These are phyloP conservation scores for Perilla frutescens DNA, from an alignment of 257 asterid genomes.

Conservation along the genomic window DNA sequence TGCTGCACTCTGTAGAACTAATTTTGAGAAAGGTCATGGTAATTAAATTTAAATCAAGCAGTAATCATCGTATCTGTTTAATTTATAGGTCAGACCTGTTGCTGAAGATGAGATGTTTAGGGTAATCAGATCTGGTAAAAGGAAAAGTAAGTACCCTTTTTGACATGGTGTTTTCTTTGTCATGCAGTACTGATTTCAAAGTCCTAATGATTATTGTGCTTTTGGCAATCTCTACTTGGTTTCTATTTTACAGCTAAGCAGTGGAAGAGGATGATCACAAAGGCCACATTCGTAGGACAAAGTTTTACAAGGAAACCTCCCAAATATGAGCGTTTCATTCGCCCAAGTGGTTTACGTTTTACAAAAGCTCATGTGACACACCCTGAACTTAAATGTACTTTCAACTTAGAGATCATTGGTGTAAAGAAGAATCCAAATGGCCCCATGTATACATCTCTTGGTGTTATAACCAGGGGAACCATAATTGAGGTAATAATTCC, in stretches of 20 bases:
- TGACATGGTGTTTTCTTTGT: slow-evolving; percentile 3
- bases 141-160: slow-evolving; percentile 74
- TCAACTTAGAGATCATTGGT: slow-evolving; percentile 90
- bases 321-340: slow-evolving; percentile 92
- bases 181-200: neutral
- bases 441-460: slow-evolving; percentile 93
- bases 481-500: slow-evolving; percentile 74
- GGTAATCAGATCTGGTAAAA: slow-evolving; percentile 91
- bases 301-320: slow-evolving; percentile 97
- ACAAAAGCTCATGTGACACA: slow-evolving; percentile 96
- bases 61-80: slow-evolving; percentile 24
- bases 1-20: neutral
- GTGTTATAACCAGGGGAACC: slow-evolving; percentile 89
- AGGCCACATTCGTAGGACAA: slow-evolving; percentile 93
- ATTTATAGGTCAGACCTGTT: slow-evolving; percentile 83
- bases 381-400: slow-evolving; percentile 95
- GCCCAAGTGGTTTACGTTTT: slow-evolving; percentile 88
- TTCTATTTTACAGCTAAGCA: slow-evolving; percentile 74
- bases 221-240: slow-evolving; percentile 20
- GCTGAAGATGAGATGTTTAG: slow-evolving; percentile 99
- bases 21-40: neutral
- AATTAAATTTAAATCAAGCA: neutral
- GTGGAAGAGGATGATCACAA: slow-evolving; percentile 99
- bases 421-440: slow-evolving; percentile 98
- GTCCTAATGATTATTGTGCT: slow-evolving; percentile 9